A percentile compares a stretch with the other conserved stretches of the same genome.
These are phyloP conservation scores for Coelastrella sp. DNA, from an alignment of 139 green algal species.

Conservation along the genomic window DNA sequence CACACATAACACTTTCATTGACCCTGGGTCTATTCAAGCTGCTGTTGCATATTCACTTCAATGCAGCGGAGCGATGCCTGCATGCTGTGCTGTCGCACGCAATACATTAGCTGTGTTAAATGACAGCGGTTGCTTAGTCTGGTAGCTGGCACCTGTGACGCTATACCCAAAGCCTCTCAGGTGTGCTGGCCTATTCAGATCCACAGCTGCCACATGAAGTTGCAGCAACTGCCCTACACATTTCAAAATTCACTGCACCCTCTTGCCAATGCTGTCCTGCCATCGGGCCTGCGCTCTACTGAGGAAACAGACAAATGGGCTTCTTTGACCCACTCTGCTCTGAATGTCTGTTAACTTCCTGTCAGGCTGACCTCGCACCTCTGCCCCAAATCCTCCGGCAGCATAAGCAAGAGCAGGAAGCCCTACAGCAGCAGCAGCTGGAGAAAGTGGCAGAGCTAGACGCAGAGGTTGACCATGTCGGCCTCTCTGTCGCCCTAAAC, in stretches of 20 bases:
- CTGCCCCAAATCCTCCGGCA: slow-evolving; percentile 46
- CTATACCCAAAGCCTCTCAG: too few species aligned
- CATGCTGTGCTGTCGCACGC: neutral
- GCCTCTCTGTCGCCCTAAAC: neutral
- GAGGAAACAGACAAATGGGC: neutral
- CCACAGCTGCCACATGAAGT: too few species aligned
- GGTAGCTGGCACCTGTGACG: too few species aligned
- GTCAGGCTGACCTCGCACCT: slow-evolving; percentile 68
- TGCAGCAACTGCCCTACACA: too few species aligned
- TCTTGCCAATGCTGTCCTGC: neutral
- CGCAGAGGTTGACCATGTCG: neutral
- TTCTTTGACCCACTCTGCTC: neutral
- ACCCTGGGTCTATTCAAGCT: neutral
- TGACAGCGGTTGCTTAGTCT: too few species aligned
- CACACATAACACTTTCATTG: neutral
- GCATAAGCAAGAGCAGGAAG: slow-evolving; percentile 1
- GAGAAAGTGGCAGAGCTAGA: slow-evolving; percentile 25
- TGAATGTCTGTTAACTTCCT: neutral
- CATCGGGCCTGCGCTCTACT: neutral
- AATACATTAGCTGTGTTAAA: too few species aligned
- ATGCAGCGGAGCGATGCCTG: neutral
- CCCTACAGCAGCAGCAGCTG: slow-evolving; percentile 25
- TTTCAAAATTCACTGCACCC: neutral
- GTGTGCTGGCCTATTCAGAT: too few species aligned
- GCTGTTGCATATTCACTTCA: neutral